These are phyloP conservation scores for Ascocoryne sarcoides DNA, from an alignment of 2,329 filamentous ascomycete species.

Conservation along the genomic window DNA sequence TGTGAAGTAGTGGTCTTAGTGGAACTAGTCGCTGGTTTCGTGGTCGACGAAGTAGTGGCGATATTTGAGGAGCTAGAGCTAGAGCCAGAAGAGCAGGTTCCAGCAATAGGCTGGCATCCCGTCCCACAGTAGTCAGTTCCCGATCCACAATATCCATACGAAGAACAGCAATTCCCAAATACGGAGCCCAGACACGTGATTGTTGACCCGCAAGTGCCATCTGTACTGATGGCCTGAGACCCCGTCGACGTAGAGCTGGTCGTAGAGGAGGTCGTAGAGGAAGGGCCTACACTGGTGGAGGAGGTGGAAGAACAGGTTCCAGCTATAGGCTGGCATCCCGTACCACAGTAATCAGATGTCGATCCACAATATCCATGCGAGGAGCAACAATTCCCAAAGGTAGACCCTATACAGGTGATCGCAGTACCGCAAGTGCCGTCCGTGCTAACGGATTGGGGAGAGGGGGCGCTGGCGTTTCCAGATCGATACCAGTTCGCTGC, in stretches of 20 bases:
- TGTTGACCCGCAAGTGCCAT: slow-evolving; percentile 16
- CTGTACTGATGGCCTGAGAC: not conserved
- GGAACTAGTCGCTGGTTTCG: not conserved
- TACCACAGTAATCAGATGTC: slow-evolving; percentile 25
- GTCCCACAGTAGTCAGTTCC: not conserved
- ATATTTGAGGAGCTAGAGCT: not conserved
- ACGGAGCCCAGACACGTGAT: slow-evolving; percentile 21
- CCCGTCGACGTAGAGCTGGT: not conserved
- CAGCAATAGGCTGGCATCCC: not conserved
- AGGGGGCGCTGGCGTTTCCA: slow-evolving; percentile 5
- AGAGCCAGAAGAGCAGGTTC: not conserved
- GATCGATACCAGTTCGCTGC: slow-evolving; percentile 35
- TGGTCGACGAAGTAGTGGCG: not conserved
- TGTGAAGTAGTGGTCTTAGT: not conserved
- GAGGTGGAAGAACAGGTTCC: slow-evolving; percentile 7
- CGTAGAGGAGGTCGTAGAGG: not conserved
- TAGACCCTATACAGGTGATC: slow-evolving; percentile 20
- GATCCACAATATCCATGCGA: not conserved
- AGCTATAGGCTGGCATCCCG: slow-evolving; percentile 21
- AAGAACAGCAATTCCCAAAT: slow-evolving; percentile 25
- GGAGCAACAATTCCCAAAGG: slow-evolving; percentile 10
- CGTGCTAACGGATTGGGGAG: not conserved
- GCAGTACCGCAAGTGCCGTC: slow-evolving; percentile 17
- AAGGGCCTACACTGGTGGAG: not conserved
- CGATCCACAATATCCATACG: slow-evolving; percentile 12